Percentiles rank a stretch among this genome's conserved stretches.
Conservation (phyloP, 2,329 filamentous ascomycete genomes). For the Huntiella omanensis region DNA sequence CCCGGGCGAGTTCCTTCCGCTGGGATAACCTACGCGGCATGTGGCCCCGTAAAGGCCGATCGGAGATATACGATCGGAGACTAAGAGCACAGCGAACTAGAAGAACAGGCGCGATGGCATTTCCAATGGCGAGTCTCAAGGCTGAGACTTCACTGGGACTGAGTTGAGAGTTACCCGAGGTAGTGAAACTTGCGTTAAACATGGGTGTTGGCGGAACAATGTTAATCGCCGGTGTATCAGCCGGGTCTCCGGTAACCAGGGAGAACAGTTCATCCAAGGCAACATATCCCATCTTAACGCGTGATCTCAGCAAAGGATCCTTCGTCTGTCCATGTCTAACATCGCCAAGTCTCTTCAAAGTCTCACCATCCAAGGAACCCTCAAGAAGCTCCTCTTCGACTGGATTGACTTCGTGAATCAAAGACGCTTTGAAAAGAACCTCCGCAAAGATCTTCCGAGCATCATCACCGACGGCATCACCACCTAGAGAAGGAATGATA, state of each 20-base stretch:
- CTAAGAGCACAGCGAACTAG: constrained; percentile 66
- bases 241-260: constrained; percentile 37
- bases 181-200: constrained; percentile 12
- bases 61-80: constrained; percentile 69
- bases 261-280: constrained; percentile 65
- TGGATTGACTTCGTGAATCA: constrained; percentile 41
- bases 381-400: constrained; percentile 30
- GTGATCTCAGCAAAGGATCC: constrained; percentile 41
- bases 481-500: constrained; percentile 56
- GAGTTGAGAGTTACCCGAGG: constrained; percentile 1
- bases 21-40: constrained; percentile 79
- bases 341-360: constrained; percentile 31
- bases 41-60: constrained; percentile 72
- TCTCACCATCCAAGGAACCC: constrained; percentile 16
- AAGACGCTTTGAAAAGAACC: constrained; percentile 62
- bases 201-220: constrained; percentile 27
- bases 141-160: too few species aligned
- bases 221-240: constrained; percentile 19
- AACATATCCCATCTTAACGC: constrained; percentile 58
- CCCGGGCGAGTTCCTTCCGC: constrained; percentile 56
- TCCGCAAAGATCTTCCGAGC: constrained; percentile 52
- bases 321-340: constrained; percentile 55
- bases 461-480: constrained; percentile 42
- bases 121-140: constrained; percentile 36
- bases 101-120: constrained; percentile 60